phyloP scores from a whole-genome alignment of 208 protist genomes.

The Wallacemonas sp. region DNA sequence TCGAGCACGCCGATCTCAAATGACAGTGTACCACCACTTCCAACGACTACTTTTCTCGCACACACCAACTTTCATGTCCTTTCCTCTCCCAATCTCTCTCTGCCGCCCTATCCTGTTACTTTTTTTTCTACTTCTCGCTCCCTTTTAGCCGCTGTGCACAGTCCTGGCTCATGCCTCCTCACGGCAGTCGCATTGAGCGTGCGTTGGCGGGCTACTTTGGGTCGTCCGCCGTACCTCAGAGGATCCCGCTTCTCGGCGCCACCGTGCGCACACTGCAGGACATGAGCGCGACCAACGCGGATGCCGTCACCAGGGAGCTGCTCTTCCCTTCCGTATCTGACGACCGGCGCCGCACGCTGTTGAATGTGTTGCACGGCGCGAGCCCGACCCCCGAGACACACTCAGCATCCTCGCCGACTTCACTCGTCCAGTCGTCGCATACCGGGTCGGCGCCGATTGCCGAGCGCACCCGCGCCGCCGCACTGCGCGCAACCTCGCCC shows the following conservation, averaged over 20 bases:
- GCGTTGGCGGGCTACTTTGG: constrained; percentile 7
- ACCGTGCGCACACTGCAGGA: constrained; percentile 12
- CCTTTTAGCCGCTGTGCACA: not conserved
- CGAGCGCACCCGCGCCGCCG: not conserved
- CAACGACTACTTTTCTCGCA: no score
- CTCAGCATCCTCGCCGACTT: not conserved
- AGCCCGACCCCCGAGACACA: no score
- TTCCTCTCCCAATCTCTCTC: not conserved
- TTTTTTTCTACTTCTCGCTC: not conserved
- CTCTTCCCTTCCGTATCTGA: constrained; percentile 12
- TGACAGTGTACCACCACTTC: no score
- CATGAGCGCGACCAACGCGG: not conserved
- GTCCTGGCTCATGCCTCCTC: not conserved
- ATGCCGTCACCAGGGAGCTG: constrained; percentile 12
- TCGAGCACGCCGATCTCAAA: no score
- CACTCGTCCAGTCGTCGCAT: no score
- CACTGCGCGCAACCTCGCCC: not conserved
- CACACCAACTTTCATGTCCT: no score
- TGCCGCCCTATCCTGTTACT: not conserved
- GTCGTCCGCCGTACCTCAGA: not conserved
- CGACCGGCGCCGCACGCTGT: not conserved
- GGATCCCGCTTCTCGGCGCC: constrained; percentile 1
- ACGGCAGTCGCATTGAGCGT: not conserved
- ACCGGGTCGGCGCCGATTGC: not conserved
- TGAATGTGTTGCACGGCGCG: not conserved